Percentiles rank a stretch among this genome's conserved stretches.
These are phyloP conservation scores for Lenwebbia sp. DNA, from an alignment of 345 rosid species.

Conservation along the genomic window DNA sequence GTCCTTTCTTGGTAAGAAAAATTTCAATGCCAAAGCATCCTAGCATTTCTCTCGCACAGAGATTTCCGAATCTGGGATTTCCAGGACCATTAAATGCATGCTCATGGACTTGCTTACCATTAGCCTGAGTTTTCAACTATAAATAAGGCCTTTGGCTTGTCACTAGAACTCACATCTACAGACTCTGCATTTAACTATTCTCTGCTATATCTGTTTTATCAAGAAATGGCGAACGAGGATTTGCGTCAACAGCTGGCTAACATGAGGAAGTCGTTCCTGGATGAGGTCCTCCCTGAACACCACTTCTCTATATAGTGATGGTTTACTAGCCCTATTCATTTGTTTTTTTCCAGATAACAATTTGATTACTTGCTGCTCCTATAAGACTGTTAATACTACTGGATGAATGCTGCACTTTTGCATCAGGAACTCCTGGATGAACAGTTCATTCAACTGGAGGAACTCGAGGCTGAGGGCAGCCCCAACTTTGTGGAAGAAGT, in stretches of 20 bases:
- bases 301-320: background rate
- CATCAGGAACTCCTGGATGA: constrained; percentile 18
- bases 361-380: background rate
- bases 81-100: background rate
- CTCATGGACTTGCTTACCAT: background rate
- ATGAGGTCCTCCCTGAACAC: constrained; percentile 15
- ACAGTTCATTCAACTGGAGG: constrained; percentile 16
- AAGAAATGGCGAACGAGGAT: constrained; percentile 1
- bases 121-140: background rate
- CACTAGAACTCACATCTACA: background rate
- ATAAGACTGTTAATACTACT: background rate
- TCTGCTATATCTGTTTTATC: background rate
- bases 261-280: constrained; percentile 9
- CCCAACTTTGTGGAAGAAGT: constrained; percentile 23
- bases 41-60: background rate
- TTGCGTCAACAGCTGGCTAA: background rate
- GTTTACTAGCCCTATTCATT: background rate
- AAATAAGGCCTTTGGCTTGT: background rate
- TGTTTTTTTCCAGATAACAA: background rate
- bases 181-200: background rate
- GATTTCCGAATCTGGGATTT: background rate
- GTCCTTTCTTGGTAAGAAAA: background rate
- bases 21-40: background rate
- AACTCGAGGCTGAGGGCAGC: background rate
- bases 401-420: background rate